Evolutionary conservation across 2,329 filamentous ascomycete species (phyloP).

Genomic region (Verticillium isaacii): DNA sequence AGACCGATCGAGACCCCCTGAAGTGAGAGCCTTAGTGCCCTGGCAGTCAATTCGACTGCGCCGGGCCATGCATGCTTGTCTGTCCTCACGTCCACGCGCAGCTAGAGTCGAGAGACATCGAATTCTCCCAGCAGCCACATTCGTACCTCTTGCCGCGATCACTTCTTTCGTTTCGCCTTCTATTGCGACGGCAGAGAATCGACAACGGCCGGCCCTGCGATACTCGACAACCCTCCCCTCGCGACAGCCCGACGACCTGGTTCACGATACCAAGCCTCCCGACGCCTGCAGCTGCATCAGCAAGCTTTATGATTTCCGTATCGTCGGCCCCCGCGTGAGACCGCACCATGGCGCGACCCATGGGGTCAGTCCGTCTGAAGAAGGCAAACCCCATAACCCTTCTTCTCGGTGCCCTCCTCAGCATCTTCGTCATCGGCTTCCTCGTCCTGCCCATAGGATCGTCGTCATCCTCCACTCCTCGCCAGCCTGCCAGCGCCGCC

Average conservation of each 20-base stretch:
- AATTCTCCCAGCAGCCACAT: not conserved
- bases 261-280: not conserved
- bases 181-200: not conserved
- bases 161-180: not conserved
- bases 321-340: not conserved
- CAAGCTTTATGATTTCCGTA: not conserved
- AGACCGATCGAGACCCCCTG: not conserved
- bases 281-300: not conserved
- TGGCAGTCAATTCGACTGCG: not conserved
- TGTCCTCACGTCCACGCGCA: not conserved
- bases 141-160: not conserved
- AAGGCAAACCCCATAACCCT: constrained; percentile 75
- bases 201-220: not conserved
- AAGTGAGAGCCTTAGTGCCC: not conserved
- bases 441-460: constrained; percentile 50
- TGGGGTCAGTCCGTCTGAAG: constrained; percentile 68
- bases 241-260: not conserved
- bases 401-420: constrained; percentile 64
- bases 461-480: constrained; percentile 38
- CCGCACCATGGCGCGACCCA: constrained; percentile 46
- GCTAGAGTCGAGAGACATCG: not conserved
- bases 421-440: constrained; percentile 67
- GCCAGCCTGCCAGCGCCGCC: constrained; percentile 41
- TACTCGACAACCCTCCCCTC: not conserved
- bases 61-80: not conserved